Evolutionary conservation across 352 stramenopile species (phyloP).

Genomic region (Pythium monospermum): DNA sequence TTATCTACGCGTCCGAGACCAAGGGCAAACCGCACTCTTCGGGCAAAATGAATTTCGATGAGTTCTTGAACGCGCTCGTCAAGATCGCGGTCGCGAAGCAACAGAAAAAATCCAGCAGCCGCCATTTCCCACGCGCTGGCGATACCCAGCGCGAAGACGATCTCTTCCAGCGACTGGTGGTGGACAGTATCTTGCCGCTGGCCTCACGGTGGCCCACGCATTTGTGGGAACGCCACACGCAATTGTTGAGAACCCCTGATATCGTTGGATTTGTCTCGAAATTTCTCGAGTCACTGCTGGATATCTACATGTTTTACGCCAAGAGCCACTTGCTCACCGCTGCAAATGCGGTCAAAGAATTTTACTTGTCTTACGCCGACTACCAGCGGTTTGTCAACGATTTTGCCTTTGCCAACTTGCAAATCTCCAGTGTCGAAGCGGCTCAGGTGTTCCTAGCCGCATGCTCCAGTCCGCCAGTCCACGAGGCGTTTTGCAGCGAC

Average conservation of each 20-base stretch:
- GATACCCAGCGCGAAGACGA: conserved; percentile 46
- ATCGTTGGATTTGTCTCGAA: conserved; percentile 59
- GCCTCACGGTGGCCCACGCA: conserved; percentile 51
- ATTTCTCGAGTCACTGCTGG: conserved; percentile 55
- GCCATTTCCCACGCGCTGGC: conserved; percentile 12
- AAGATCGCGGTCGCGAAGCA: conserved; percentile 50
- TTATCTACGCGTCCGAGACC: conserved; percentile 77
- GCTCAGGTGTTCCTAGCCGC: conserved; percentile 66
- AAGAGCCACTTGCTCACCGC: conserved; percentile 44
- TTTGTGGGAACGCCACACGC: conserved; percentile 46
- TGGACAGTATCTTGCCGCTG: conserved; percentile 52
- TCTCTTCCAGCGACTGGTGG: conserved; percentile 50
- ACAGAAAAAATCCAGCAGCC: conserved; percentile 24
- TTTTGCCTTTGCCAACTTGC: conserved; percentile 64
- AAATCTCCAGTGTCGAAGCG: conserved; percentile 62
- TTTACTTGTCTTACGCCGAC: conserved; percentile 66
- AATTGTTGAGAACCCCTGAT: conserved; percentile 38
- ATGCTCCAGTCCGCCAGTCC: conserved; percentile 51
- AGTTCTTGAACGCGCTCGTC: conserved; percentile 72
- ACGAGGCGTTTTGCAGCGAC: conserved; percentile 14
- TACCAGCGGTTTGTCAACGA: conserved; percentile 75
- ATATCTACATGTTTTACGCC: conserved; percentile 80
- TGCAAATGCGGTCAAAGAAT: conserved; percentile 38
- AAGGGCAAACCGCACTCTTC: conserved; percentile 55
- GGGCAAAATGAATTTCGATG: conserved; percentile 72